Conservation (phyloP, 2,329 filamentous ascomycete species). For the Stachybotrys elegans region DNA sequence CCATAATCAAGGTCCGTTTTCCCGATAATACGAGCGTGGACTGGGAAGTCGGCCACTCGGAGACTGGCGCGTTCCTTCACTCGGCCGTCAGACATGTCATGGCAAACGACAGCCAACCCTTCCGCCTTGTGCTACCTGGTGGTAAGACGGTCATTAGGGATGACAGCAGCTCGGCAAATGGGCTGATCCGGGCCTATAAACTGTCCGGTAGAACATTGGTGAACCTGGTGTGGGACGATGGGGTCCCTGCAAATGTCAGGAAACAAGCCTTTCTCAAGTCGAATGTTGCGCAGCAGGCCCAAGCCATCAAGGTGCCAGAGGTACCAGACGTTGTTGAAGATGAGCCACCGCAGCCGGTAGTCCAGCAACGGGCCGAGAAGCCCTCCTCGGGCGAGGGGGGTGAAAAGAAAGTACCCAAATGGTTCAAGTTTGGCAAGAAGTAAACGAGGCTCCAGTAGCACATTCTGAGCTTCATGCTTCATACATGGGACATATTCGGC, state of each 20-base stretch:
- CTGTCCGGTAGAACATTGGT: constrained; percentile 68
- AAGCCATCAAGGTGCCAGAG: constrained; percentile 61
- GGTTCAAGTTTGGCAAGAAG: constrained; percentile 71
- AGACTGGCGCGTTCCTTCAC: constrained; percentile 70
- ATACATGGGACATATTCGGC: too few species aligned
- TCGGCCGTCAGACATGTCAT: constrained; percentile 69
- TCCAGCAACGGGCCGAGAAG: constrained; percentile 24
- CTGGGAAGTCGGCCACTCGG: constrained; percentile 60
- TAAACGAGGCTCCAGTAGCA: too few species aligned
- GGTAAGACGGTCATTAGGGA: constrained; percentile 45
- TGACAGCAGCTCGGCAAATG: constrained; percentile 39
- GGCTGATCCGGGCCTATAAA: constrained; percentile 67
- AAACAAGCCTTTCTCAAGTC: constrained; percentile 54
- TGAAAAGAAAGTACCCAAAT: constrained; percentile 56
- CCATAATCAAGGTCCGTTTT: constrained; percentile 77
- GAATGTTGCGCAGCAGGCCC: constrained; percentile 55
- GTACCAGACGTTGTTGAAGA: constrained; percentile 37
- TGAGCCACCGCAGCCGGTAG: constrained; percentile 14
- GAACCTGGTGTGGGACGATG: constrained; percentile 69
- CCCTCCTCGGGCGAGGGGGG: constrained; percentile 32
- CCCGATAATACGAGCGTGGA: constrained; percentile 79
- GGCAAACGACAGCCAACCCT: constrained; percentile 57
- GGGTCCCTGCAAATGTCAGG: constrained; percentile 50
- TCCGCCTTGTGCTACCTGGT: constrained; percentile 64
- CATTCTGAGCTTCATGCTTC: too few species aligned